Evolutionary conservation across 2,329 filamentous ascomycete species (phyloP).

Genomic region (Fusarium buharicum): DNA sequence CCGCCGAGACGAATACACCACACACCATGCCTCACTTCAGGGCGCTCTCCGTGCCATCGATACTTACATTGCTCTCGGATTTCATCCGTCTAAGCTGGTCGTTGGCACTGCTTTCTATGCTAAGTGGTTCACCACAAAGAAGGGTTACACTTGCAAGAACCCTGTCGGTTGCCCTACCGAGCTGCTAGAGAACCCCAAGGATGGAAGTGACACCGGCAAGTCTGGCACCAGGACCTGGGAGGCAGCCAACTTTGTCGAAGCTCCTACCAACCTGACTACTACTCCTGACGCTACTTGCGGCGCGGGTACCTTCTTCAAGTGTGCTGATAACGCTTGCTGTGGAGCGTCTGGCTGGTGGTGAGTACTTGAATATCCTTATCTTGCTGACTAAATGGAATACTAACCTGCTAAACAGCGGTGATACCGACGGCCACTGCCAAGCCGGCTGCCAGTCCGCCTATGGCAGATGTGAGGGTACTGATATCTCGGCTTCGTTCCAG

Average conservation of each 20-base stretch:
- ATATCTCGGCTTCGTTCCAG: slow-evolving; percentile 50
- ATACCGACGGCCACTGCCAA: slow-evolving; percentile 35
- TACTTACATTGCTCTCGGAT: slow-evolving; percentile 68
- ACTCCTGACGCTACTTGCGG: slow-evolving; percentile 38
- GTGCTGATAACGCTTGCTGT: slow-evolving; percentile 32
- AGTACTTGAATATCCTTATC: slow-evolving; percentile 1
- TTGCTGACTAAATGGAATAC: background rate
- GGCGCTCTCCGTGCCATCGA: slow-evolving; percentile 65
- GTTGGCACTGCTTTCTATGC: slow-evolving; percentile 76
- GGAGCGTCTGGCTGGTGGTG: slow-evolving; percentile 38
- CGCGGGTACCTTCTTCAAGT: slow-evolving; percentile 30
- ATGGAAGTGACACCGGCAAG: slow-evolving; percentile 67
- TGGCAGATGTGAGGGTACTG: slow-evolving; percentile 33
- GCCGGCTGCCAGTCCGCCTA: slow-evolving; percentile 37
- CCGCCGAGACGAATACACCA: slow-evolving; percentile 72
- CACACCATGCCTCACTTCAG: slow-evolving; percentile 70
- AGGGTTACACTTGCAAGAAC: slow-evolving; percentile 55
- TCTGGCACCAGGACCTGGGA: slow-evolving; percentile 57
- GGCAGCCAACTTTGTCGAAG: slow-evolving; percentile 42
- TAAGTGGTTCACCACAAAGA: slow-evolving; percentile 71
- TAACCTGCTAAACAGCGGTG: slow-evolving; percentile 18
- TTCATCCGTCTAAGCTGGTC: slow-evolving; percentile 66
- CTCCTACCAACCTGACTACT: slow-evolving; percentile 33
- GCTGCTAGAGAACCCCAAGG: slow-evolving; percentile 64
- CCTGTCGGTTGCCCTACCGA: slow-evolving; percentile 69